Base-by-base conservation (phyloP, 2,329 filamentous ascomycete species). In the Oidium heveae region DNA sequence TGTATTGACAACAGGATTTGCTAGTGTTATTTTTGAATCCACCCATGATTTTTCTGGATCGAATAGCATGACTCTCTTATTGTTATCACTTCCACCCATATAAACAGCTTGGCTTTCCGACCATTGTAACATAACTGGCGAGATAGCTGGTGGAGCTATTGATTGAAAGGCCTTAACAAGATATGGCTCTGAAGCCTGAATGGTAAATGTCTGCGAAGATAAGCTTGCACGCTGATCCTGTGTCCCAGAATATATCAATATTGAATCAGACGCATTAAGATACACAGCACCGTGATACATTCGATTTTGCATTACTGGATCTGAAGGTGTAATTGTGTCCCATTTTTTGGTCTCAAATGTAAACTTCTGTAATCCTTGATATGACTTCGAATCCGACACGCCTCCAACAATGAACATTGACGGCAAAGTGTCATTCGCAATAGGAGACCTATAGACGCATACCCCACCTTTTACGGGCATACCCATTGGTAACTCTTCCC, bases 401-500 rank as follows among this genome's bases (percentile, higher is more conserved):
- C 89, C 89, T 61, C 89, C 89, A 39, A 96, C 78, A 50, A 95
- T 74, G 64, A 82, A 94, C 33, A 95, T 72, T 28, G 75, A 82
- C 4, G 81, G 73, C 53, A 75, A 68, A 43, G 71, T 69, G 18
- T 72, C 64, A 58, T 83, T 73, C 20, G 73, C 73, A 22, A 69
- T 67, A 9, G 80, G 73, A 24, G 73, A 75, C 39, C 79, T 80
- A 55, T 79, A 80, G 22, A 94, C 82, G 67, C 89, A 96, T 7
- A 78, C 77, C 43, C 76, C 85, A 49, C 84, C 85, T 1, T 76
- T 79, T 22, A 94, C 84, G 18, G 79, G 70, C 57, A 80, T 74
- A 52, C 85, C 86, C 65, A 74, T 74, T 0, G 73, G 63, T 60
- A 91, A 66, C 59, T 72, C 65, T 58, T 74, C 70, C 89, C 89